A percentile compares a stretch with the other conserved stretches of the same genome.
Evolutionary conservation across 1,284 basidiomycete species (phyloP).

Genomic region (Tremellales sp.): DNA sequence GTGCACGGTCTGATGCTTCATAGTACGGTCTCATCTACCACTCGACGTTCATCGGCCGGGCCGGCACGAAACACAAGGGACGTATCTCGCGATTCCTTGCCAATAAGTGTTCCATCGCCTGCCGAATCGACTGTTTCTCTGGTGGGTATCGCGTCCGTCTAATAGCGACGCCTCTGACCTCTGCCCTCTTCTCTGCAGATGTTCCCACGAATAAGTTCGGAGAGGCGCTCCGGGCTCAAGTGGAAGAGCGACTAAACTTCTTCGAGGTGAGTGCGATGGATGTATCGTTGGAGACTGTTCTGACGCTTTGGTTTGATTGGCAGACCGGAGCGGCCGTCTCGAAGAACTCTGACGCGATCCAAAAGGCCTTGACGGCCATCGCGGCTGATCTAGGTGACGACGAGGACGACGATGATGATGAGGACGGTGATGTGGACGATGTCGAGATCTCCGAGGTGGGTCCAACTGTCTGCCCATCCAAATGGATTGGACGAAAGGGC

Average conservation of each 20-base stretch:
- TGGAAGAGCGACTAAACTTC: conserved; percentile 92
- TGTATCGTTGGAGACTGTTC: background rate
- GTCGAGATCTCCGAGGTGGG: conserved; percentile 38
- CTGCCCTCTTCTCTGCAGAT: conserved; percentile 51
- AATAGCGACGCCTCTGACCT: conserved; percentile 1
- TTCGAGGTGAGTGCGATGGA: conserved; percentile 61
- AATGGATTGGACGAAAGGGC: background rate
- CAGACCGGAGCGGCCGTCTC: conserved; percentile 70
- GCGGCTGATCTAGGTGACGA: conserved; percentile 62
- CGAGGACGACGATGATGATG: conserved; percentile 66
- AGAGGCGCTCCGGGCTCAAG: conserved; percentile 86
- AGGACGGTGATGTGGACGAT: conserved; percentile 54
- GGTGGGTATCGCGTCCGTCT: conserved; percentile 52
- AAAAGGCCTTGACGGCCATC: conserved; percentile 78
- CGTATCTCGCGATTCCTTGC: conserved; percentile 96
- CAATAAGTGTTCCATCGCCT: conserved; percentile 98
- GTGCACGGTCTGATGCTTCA: conserved; percentile 6
- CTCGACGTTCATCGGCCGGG: conserved; percentile 92
- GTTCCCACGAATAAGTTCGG: conserved; percentile 90
- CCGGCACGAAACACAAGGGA: conserved; percentile 93
- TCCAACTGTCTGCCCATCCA: background rate
- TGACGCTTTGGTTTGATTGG: background rate
- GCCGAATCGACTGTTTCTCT: conserved; percentile 94
- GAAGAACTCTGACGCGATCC: conserved; percentile 83
- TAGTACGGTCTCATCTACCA: conserved; percentile 92